Evolutionary conservation across 23 red algal genomes (phyloP).

Genomic region (Gracilaria caudata): DNA sequence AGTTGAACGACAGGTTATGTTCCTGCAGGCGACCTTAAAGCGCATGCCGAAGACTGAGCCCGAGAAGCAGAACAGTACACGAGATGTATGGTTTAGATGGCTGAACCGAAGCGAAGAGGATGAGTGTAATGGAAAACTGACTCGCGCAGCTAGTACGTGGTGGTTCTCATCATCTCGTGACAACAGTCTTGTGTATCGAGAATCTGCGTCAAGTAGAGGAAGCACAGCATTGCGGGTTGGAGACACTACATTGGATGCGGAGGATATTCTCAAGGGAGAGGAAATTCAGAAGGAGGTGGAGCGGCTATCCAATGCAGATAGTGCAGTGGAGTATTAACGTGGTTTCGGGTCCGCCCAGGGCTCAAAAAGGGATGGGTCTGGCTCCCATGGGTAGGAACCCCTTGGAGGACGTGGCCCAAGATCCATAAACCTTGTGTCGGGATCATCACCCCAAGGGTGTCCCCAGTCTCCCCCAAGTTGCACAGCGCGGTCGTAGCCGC

Average conservation of each 20-base stretch:
- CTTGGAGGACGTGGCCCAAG: slow-evolving; percentile 34
- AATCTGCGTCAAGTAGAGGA: slow-evolving; percentile 7
- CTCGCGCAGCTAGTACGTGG: slow-evolving; percentile 26
- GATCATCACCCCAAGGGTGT: slow-evolving; percentile 71
- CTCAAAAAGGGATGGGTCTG: slow-evolving; percentile 56
- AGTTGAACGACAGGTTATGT: slow-evolving; percentile 23
- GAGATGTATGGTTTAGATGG: slow-evolving; percentile 10
- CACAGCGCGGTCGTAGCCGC: slow-evolving; percentile 48
- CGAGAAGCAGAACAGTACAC: neutral
- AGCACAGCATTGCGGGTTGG: slow-evolving; percentile 20
- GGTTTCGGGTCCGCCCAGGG: slow-evolving; percentile 4
- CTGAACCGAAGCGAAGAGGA: neutral
- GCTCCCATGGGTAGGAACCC: slow-evolving; percentile 46
- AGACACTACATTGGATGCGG: slow-evolving; percentile 11
- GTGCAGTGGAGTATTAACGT: slow-evolving; percentile 30
- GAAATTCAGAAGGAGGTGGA: slow-evolving; percentile 24
- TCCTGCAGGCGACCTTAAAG: slow-evolving; percentile 1
- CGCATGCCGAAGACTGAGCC: slow-evolving; percentile 22
- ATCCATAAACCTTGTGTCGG: slow-evolving; percentile 36
- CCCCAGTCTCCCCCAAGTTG: slow-evolving; percentile 76
- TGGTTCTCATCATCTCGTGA: slow-evolving; percentile 24
- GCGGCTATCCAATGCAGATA: neutral
- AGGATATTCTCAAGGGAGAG: slow-evolving; percentile 24
- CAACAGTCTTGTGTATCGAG: slow-evolving; percentile 11
- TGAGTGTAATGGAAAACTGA: slow-evolving; percentile 3